Conservation (phyloP, 2,329 filamentous ascomycete genomes). For the Phaeosphaeriaceae sp. region DNA sequence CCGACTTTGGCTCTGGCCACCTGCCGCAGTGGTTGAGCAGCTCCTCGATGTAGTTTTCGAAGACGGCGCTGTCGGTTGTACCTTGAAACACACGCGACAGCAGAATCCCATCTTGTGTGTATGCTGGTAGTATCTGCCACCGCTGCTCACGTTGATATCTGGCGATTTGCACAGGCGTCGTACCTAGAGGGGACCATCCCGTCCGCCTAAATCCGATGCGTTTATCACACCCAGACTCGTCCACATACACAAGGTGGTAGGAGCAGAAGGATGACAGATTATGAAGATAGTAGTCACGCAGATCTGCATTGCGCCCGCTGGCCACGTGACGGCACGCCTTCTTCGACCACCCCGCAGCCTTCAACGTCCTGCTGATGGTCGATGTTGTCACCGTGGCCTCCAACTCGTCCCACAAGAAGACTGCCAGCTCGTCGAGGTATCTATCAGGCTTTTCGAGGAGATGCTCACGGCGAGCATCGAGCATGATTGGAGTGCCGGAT, state of each 20-base stretch:
- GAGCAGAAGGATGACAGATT: neutral
- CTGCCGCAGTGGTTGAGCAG: neutral
- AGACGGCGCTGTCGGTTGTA: neutral
- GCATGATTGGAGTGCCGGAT: conserved; percentile 7
- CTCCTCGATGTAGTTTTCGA: neutral
- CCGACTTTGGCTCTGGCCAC: neutral
- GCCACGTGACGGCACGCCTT: conserved; percentile 23
- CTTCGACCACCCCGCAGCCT: conserved; percentile 34
- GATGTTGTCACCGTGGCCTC: conserved; percentile 14
- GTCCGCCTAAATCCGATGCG: neutral
- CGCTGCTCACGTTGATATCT: neutral
- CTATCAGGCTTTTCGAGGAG: conserved; percentile 26
- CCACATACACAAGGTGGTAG: neutral
- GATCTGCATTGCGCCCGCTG: neutral
- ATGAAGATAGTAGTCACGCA: neutral
- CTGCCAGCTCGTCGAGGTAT: conserved; percentile 31
- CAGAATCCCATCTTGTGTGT: neutral
- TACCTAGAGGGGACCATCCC: neutral
- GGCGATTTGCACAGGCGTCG: neutral
- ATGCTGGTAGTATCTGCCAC: neutral
- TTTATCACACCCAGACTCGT: neutral
- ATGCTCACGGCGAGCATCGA: conserved; percentile 2
- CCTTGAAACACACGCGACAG: neutral
- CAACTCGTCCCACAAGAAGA: conserved; percentile 38
- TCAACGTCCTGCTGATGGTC: conserved; percentile 30